phyloP scores from a whole-genome alignment of 345 rosid genomes.

The Murraya koenigii region DNA sequence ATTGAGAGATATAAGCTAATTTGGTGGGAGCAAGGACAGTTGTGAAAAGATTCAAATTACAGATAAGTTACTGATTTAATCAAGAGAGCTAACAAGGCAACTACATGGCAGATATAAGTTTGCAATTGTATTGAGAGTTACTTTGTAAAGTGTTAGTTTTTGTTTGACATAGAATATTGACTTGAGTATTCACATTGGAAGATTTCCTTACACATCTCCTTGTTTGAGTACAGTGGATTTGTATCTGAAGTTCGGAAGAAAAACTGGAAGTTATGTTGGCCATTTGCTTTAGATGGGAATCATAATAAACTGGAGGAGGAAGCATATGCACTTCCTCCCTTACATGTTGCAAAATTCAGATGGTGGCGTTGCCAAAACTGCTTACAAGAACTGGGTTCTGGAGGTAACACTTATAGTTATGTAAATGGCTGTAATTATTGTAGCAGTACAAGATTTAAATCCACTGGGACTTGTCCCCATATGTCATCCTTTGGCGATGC shows the following conservation, averaged over 20 bases:
- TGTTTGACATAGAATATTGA: slow-evolving; percentile 6
- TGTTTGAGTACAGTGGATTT: slow-evolving; percentile 57
- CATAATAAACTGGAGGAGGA: slow-evolving; percentile 29
- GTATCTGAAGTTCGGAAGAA: slow-evolving; percentile 51
- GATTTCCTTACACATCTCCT: slow-evolving; percentile 5
- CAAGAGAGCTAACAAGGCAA: neutral
- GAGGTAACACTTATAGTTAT: slow-evolving; percentile 18
- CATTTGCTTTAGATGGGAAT: slow-evolving; percentile 45
- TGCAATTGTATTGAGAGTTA: neutral
- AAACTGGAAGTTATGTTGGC: slow-evolving; percentile 53
- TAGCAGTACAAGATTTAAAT: slow-evolving; percentile 15
- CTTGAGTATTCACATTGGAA: neutral
- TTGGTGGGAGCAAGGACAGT: neutral
- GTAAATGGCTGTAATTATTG: slow-evolving; percentile 15
- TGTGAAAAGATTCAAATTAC: neutral
- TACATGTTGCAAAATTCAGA: slow-evolving; percentile 50
- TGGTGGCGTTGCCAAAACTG: slow-evolving; percentile 57
- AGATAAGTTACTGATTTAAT: neutral
- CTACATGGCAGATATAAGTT: neutral
- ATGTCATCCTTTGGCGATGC: slow-evolving; percentile 20
- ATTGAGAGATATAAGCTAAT: neutral
- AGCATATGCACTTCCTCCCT: slow-evolving; percentile 44
- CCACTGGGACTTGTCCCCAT: slow-evolving; percentile 25
- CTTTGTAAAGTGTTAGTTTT: neutral
- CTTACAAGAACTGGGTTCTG: slow-evolving; percentile 25